phyloP scores from a whole-genome alignment of 2,329 filamentous ascomycete species.

The Cytospora piceicola region DNA sequence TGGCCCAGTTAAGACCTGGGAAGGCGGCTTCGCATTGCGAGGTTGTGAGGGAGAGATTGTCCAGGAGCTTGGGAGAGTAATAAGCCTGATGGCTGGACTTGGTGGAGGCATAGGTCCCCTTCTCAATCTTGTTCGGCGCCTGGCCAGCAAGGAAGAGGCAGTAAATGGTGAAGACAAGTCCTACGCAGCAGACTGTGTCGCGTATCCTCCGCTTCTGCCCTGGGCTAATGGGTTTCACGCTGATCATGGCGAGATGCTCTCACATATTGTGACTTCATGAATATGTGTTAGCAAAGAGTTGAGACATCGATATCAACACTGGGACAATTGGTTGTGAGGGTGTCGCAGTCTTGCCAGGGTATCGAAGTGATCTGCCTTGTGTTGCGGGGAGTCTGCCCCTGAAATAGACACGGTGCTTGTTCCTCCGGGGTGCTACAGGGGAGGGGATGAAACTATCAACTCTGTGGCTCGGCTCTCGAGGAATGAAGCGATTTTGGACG shows the following conservation, averaged over 20 bases:
- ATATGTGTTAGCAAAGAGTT: neutral
- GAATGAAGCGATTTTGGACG: neutral
- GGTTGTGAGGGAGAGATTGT: constrained; percentile 46
- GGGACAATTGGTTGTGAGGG: neutral
- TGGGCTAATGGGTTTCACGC: constrained; percentile 32
- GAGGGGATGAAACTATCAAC: neutral
- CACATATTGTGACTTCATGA: constrained; percentile 12
- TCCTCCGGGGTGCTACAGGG: constrained; percentile 24
- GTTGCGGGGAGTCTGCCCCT: constrained; percentile 28
- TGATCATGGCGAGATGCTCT: constrained; percentile 29
- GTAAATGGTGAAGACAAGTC: constrained; percentile 33
- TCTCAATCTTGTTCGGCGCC: neutral
- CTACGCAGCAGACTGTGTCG: constrained; percentile 32
- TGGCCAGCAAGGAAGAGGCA: constrained; percentile 35
- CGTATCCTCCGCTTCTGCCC: constrained; percentile 34
- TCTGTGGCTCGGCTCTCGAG: neutral
- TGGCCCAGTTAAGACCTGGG: constrained; percentile 51
- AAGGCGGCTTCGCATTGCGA: constrained; percentile 50
- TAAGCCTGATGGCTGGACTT: neutral
- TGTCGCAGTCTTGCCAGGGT: neutral
- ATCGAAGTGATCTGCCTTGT: constrained; percentile 14
- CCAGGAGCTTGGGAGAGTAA: constrained; percentile 34
- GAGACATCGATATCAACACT: neutral
- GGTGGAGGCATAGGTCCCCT: neutral
- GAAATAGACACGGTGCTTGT: constrained; percentile 25